Base-by-base conservation (phyloP, 2,329 filamentous ascomycete species). In the Scolecobasidium constrictum region DNA sequence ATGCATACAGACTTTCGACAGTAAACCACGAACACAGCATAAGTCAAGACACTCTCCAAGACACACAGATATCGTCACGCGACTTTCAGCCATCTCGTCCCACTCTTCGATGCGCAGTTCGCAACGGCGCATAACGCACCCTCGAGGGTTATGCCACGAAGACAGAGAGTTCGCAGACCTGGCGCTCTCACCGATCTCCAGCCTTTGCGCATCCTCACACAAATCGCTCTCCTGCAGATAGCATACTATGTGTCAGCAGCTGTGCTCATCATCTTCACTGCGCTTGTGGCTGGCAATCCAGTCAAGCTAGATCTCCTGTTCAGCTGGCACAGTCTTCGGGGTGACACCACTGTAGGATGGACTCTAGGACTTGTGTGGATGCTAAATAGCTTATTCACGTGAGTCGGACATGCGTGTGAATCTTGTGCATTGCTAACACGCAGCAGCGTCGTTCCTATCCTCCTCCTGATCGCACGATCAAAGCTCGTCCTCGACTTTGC, bases 401-500 rank as follows among this genome's bases (percentile, higher is more conserved):
- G 66, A 50, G 72, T 62, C 19, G 16, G 23, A 28, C 43, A 28
- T 20, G 18, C 28, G 35, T 20, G 17, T 13, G n/a, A 31, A 15
- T 19, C 12, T 21, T 38, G 4, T 35, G n/a, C n/a, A n/a, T n/a
- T n/a, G n/a, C n/a, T n/a, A n/a, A n/a, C n/a, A n/a, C n/a, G n/a
- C n/a, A n/a, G n/a, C 56, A 96, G 90, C 58, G 78, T 86, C 34
- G 77, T 93, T 46, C 83, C 86, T 34, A 81, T 95, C 45, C 77
- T 94, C 40, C 65, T 90, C 42, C 69, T 96, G 45, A 78, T 98
- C 51, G 80, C 82, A 16, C 86, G 92, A 48, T 92, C 83, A 38
- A 96, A 96, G 62, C 82, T 96, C 47, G 84, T 96, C 40, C 86
- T 86, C 51, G 92, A 98, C 64, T 98, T 96, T 60, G 85, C 86